Evolutionary conservation across 2,329 filamentous ascomycete genomes (phyloP), one percentile per base, ranked within the genome.

Genomic region (Albophoma yamanashiensis): DNA sequence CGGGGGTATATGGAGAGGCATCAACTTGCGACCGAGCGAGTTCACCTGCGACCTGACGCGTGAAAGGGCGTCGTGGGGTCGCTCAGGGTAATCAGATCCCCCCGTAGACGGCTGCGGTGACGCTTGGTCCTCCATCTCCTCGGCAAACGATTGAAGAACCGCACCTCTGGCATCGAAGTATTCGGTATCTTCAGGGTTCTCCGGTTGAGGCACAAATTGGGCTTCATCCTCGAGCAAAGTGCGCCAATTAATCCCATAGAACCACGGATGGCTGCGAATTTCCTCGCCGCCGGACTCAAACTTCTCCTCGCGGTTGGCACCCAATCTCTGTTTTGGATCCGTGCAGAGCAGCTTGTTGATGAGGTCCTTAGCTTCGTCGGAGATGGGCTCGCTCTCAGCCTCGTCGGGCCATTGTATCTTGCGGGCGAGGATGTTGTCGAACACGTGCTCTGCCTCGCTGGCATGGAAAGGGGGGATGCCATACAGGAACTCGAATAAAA

Each of bases 181-280:
- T 70, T 99, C 95, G 0, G 94, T 99, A 69, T 99, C 93, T 72
- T 99, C 94, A 0, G 91, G 92, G 66, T 99, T 93, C 69, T 96
- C 91, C 1, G 89, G 88, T 47, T 90, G 89, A 0, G 94, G 94
- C 14, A 99, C 89, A 71, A 99, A 99, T 61, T 96, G 91, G 4
- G 95, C 92, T 69, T 97, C 92, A 64, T 97, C 93, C 69, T 97
- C 88, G n/a, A 96, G 82, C 25, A 99, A 76, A 0, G 88, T 91
- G 34, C 92, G 88, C 94, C 94, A 99, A 67, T 91, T 91, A 67
- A 95, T 80, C 42, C 88, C 91, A 20, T 82, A 79, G 69, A 99
- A 97, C 92, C 93, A 99, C 1, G 88, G 79, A 68, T 99, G 94
- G 60, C 77, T 87, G 64, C 92, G 88, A 65, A 99, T 96, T 73